Conservation (phyloP, 2,329 filamentous ascomycete species). For the Fonsecaea multimorphosa region DNA sequence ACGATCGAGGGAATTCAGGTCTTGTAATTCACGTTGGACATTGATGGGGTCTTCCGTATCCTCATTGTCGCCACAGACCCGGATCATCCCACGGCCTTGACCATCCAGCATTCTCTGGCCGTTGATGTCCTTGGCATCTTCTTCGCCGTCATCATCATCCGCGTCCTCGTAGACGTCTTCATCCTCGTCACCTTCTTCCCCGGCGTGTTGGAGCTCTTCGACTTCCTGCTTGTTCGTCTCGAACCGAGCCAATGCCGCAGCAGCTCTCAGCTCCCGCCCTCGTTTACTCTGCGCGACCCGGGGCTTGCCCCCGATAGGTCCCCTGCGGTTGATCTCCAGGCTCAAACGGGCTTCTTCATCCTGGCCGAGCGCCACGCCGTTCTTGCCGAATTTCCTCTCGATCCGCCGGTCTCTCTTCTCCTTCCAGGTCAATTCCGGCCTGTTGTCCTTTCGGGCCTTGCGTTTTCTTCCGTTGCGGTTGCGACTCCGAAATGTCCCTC, state of each 20-base stretch:
- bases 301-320: slow-evolving; percentile 66
- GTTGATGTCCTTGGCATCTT: slow-evolving; percentile 68
- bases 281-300: slow-evolving; percentile 75
- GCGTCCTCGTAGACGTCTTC: slow-evolving; percentile 42
- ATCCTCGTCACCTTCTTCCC: slow-evolving; percentile 46
- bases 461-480: slow-evolving; percentile 61
- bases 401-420: slow-evolving; percentile 76
- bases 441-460: slow-evolving; percentile 58
- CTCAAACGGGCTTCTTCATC: slow-evolving; percentile 70
- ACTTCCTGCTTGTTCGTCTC: slow-evolving; percentile 54
- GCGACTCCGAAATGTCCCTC: slow-evolving; percentile 72
- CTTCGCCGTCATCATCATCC: slow-evolving; percentile 49
- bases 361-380: slow-evolving; percentile 71
- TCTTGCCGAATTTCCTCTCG: slow-evolving; percentile 75
- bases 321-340: slow-evolving; percentile 68
- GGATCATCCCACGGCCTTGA: slow-evolving; percentile 71
- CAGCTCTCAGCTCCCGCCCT: slow-evolving; percentile 76
- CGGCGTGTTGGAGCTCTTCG: slow-evolving; percentile 24
- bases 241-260: slow-evolving; percentile 77
- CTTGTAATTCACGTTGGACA: slow-evolving; percentile 68
- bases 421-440: slow-evolving; percentile 64
- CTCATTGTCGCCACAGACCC: slow-evolving; percentile 77
- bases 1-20: slow-evolving; percentile 62
- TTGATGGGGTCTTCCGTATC: slow-evolving; percentile 64
- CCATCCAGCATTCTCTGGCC: slow-evolving; percentile 69